Conservation (phyloP, 331 rosid genomes). For the Rhamnella rubrinervis region DNA sequence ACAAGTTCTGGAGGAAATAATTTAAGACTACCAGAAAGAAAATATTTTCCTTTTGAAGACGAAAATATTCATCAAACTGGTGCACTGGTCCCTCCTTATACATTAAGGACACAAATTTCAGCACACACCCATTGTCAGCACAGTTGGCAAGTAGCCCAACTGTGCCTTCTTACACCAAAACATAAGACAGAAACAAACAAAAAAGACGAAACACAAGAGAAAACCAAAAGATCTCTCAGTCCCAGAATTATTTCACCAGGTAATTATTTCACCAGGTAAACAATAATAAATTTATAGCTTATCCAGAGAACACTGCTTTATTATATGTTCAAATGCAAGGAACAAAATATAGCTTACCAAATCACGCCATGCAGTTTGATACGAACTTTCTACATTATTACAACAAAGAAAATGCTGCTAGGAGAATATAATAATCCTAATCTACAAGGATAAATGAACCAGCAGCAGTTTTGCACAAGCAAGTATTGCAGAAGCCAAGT, state of each 20-base stretch:
- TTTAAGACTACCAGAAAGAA: constrained; percentile 88
- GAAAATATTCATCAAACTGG: constrained; percentile 99
- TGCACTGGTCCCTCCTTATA: constrained; percentile 95
- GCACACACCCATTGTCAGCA: constrained; percentile 99
- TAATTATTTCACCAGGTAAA: constrained; percentile 75
- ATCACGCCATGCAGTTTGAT: constrained; percentile 83
- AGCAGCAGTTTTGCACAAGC: constrained; percentile 57
- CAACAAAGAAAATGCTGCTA: neutral
- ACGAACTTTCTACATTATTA: constrained; percentile 89
- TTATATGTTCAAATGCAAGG: constrained; percentile 41
- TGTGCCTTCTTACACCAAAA: constrained; percentile 95
- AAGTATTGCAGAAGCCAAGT: constrained; percentile 82
- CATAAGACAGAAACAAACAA: constrained; percentile 95
- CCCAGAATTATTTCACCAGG: constrained; percentile 78
- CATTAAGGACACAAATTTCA: constrained; percentile 97
- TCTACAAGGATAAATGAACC: constrained; percentile 53
- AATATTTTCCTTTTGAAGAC: constrained; percentile 83
- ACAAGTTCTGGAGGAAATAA: constrained; percentile 65
- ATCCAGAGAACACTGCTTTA: constrained; percentile 41
- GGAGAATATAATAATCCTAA: constrained; percentile 18
- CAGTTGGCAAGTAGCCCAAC: constrained; percentile 99
- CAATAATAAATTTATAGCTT: constrained; percentile 37
- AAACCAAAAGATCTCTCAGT: constrained; percentile 96
- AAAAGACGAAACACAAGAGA: constrained; percentile 96
- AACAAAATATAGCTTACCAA: constrained; percentile 88